Evolutionary conservation across 805 yeast species (phyloP).

Genomic region (Candida chauliodis): DNA sequence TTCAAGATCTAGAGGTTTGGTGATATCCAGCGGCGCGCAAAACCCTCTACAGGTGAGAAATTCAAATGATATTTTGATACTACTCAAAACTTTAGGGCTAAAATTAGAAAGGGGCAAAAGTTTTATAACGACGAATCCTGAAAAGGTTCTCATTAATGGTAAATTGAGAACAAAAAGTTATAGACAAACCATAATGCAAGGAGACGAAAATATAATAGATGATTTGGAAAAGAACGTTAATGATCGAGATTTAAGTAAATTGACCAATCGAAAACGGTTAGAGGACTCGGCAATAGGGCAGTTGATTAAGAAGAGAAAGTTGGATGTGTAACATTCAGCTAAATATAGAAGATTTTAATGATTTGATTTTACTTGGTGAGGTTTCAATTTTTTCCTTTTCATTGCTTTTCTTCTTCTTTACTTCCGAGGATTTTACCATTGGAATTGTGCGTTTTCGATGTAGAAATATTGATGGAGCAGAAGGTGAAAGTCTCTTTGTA

Average conservation of each 20-base stretch:
- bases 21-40: conserved; percentile 73
- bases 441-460: conserved; percentile 8
- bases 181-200: conserved; percentile 68
- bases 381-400: conserved; percentile 6
- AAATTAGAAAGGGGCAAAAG: conserved; percentile 57
- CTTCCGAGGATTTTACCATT: background rate
- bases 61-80: conserved; percentile 62
- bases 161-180: conserved; percentile 68
- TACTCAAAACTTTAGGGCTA: conserved; percentile 69
- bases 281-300: conserved; percentile 22
- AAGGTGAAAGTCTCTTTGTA: background rate
- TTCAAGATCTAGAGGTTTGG: conserved; percentile 73
- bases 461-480: conserved; percentile 11
- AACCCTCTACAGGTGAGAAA: conserved; percentile 58
- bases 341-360: conserved; percentile 30
- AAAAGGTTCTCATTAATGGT: conserved; percentile 67
- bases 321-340: conserved; percentile 11
- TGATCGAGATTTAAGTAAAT: conserved; percentile 13
- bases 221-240: conserved; percentile 15
- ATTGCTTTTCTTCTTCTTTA: conserved; percentile 7
- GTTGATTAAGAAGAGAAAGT: conserved; percentile 20
- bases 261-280: conserved; percentile 21
- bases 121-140: conserved; percentile 58
- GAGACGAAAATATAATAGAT: conserved; percentile 38
- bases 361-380: conserved; percentile 16